Percentiles rank a stretch among this genome's conserved stretches.
Evolutionary conservation across 345 rosid genomes (phyloP).

Genomic region (Limnanthes douglasii): DNA sequence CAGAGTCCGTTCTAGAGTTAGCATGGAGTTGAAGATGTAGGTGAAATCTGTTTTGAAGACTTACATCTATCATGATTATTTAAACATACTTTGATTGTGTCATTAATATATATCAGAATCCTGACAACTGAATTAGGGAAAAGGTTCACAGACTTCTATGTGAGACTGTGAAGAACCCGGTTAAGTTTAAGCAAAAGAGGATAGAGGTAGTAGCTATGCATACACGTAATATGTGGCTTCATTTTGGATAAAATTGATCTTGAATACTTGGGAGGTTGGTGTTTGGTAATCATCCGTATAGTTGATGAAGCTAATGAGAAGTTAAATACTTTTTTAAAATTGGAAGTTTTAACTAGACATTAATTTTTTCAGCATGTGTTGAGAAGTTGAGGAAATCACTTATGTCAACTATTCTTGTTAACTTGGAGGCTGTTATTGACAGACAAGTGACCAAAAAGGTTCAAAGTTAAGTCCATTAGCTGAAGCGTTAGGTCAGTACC

Average conservation of each 20-base stretch:
- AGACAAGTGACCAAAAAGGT: too few species aligned
- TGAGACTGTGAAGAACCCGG: slow-evolving; percentile 41
- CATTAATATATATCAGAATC: slow-evolving; percentile 40
- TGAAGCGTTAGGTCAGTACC: too few species aligned
- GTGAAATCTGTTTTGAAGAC: slow-evolving; percentile 43
- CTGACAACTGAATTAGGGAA: slow-evolving; percentile 39
- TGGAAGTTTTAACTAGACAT: slow-evolving; percentile 57
- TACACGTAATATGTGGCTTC: slow-evolving; percentile 29
- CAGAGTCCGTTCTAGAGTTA: slow-evolving; percentile 16
- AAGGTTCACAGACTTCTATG: slow-evolving; percentile 81
- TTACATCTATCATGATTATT: slow-evolving; percentile 41
- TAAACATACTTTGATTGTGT: slow-evolving; percentile 56
- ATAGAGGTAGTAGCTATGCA: slow-evolving; percentile 18
- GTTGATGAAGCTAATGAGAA: slow-evolving; percentile 36
- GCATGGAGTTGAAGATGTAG: slow-evolving; percentile 39
- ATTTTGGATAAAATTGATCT: slow-evolving; percentile 36
- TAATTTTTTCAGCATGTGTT: slow-evolving; percentile 36
- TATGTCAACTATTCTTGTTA: slow-evolving; percentile 47
- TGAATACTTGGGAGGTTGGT: slow-evolving; percentile 42
- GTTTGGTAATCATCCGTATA: slow-evolving; percentile 44
- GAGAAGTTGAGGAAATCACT: slow-evolving; percentile 20
- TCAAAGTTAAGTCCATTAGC: too few species aligned
- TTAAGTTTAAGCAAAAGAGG: slow-evolving; percentile 25
- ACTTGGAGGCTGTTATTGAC: slow-evolving; percentile 75
- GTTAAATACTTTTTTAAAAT: slow-evolving; percentile 33